phyloP scores from a whole-genome alignment of 2,329 filamentous ascomycete species.

The Colletotrichum godetiae region DNA sequence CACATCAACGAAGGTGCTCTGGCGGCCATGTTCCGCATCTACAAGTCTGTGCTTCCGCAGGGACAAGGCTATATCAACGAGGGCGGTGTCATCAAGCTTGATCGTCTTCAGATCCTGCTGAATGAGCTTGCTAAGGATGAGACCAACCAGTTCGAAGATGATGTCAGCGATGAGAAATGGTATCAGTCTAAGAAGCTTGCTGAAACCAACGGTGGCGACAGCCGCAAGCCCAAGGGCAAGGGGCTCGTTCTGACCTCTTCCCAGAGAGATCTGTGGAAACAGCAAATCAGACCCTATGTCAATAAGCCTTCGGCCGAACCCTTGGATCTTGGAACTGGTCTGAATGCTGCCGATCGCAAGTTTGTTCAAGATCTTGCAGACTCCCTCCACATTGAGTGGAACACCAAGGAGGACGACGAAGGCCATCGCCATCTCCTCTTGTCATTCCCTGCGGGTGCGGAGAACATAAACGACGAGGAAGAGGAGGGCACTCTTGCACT shows the following conservation, averaged over 20 bases:
- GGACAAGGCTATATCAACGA: conserved; percentile 97
- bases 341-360: conserved; percentile 88
- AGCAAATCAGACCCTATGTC: conserved; percentile 84
- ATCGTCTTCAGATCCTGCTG: conserved; percentile 80
- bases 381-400: conserved; percentile 67
- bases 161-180: conserved; percentile 91
- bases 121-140: conserved; percentile 90
- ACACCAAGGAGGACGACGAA: conserved; percentile 67
- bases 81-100: conserved; percentile 88
- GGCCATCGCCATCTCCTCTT: conserved; percentile 65
- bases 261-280: conserved; percentile 85
- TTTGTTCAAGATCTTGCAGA: conserved; percentile 90
- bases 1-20: conserved; percentile 99
- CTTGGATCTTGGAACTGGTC: conserved; percentile 77
- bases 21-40: conserved; percentile 96
- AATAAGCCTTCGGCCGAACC: conserved; percentile 72
- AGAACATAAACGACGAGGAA: conserved; percentile 77
- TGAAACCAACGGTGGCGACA: conserved; percentile 68
- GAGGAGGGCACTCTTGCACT: conserved; percentile 90
- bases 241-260: conserved; percentile 80
- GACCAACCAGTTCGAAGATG: conserved; percentile 90
- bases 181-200: conserved; percentile 86
- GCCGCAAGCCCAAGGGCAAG: conserved; percentile 63
- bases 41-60: conserved; percentile 89
- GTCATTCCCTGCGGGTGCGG: conserved; percentile 62